Evolutionary conservation across 371 early-diverging fungal species (phyloP).

Genomic region (Lichtheimia corymbifera): DNA sequence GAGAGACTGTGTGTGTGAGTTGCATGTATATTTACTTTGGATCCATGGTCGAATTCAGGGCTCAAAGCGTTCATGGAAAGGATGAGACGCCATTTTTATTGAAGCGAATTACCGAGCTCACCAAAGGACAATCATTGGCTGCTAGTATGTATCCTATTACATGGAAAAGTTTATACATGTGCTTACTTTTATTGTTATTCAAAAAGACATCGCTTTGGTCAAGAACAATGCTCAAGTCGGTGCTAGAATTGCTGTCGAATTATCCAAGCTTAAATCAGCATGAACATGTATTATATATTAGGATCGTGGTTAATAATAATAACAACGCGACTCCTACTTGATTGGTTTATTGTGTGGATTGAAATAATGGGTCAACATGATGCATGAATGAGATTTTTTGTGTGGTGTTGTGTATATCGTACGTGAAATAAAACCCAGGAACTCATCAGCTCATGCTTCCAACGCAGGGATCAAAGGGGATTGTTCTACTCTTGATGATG

Average conservation of each 20-base stretch:
- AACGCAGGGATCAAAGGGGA: no score
- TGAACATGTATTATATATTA: no score
- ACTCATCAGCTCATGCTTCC: no score
- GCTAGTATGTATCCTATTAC: conserved; percentile 62
- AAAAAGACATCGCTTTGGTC: conserved; percentile 80
- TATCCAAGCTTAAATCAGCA: conserved; percentile 25
- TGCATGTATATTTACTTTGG: background rate
- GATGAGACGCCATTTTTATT: conserved; percentile 91
- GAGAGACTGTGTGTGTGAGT: no score
- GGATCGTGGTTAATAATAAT: no score
- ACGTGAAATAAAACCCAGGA: no score
- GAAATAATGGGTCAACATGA: no score
- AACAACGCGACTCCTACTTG: no score
- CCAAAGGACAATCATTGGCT: conserved; percentile 76
- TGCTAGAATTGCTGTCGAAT: conserved; percentile 68
- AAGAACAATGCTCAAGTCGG: conserved; percentile 91
- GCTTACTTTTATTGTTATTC: background rate
- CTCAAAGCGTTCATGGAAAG: conserved; percentile 72
- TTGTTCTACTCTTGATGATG: no score
- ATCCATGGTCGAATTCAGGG: conserved; percentile 24
- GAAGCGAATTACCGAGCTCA: conserved; percentile 76
- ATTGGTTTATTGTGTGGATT: no score
- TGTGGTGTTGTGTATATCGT: no score
- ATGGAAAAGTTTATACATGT: background rate
- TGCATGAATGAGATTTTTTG: no score